phyloP scores from a whole-genome alignment of 495 filamentous ascomycete species.

The Parachaetomium inaequale region DNA sequence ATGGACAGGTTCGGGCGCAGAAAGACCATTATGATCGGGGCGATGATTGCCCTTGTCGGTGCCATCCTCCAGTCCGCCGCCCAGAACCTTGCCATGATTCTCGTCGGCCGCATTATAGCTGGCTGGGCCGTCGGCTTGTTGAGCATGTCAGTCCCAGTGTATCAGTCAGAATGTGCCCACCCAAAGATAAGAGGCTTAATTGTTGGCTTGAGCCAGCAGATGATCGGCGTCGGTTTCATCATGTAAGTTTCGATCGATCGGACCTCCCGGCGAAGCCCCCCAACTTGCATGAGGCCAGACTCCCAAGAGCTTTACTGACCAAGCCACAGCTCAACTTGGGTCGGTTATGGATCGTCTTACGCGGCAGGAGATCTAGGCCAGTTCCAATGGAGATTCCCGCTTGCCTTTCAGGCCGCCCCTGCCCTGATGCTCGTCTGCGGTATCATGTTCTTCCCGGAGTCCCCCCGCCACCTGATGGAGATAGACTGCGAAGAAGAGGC shows the following conservation, averaged over 20 bases:
- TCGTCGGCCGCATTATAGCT: constrained; percentile 46
- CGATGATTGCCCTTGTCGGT: constrained; percentile 51
- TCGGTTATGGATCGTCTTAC: constrained; percentile 50
- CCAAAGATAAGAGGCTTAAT: constrained; percentile 20
- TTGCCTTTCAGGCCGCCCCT: constrained; percentile 49
- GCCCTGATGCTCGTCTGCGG: constrained; percentile 44
- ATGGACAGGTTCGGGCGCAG: constrained; percentile 43
- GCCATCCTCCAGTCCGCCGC: constrained; percentile 48
- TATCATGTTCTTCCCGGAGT: constrained; percentile 51
- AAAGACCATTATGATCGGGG: constrained; percentile 51
- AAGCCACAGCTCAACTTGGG: constrained; percentile 24
- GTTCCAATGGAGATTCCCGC: constrained; percentile 54
- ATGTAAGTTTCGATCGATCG: constrained; percentile 19
- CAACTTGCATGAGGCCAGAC: too few relatives aligned
- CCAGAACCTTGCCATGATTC: constrained; percentile 47
- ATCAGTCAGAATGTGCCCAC: constrained; percentile 34
- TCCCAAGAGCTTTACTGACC: neutral
- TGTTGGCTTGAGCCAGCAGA: constrained; percentile 15
- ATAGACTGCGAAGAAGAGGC: constrained; percentile 46
- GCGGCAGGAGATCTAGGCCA: constrained; percentile 25
- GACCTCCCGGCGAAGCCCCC: too few relatives aligned
- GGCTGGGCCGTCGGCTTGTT: constrained; percentile 47
- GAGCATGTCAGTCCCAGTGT: constrained; percentile 47
- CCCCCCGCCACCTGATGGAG: constrained; percentile 54
- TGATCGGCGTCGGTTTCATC: constrained; percentile 20